Percentiles rank a stretch among this genome's conserved stretches.
These are phyloP conservation scores for Mycena alexandri DNA, from an alignment of 768 basidiomycete genomes.

Conservation along the genomic window DNA sequence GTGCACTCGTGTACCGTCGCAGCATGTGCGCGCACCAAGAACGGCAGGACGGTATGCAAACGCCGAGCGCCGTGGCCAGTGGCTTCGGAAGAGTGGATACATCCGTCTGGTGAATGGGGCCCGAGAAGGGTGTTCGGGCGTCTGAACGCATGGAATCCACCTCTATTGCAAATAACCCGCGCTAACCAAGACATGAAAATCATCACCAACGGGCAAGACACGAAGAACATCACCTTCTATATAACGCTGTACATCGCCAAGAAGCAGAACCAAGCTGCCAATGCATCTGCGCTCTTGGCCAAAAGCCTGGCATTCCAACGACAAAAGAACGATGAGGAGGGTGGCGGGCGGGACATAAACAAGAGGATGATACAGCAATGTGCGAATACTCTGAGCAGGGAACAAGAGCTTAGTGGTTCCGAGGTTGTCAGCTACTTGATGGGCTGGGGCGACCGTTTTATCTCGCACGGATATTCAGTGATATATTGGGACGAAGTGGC, in stretches of 20 bases:
- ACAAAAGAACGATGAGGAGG: not conserved
- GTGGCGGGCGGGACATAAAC: conserved; percentile 45
- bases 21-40: conserved; percentile 36
- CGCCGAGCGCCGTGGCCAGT: conserved; percentile 46
- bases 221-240: conserved; percentile 52
- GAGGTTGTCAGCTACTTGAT: conserved; percentile 56
- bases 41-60: conserved; percentile 47
- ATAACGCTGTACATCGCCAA: conserved; percentile 38
- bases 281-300: conserved; percentile 48
- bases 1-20: conserved; percentile 46
- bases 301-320: conserved; percentile 42
- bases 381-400: conserved; percentile 46
- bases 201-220: conserved; percentile 48
- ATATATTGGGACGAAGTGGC: conserved; percentile 50
- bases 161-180: conserved; percentile 35
- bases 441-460: conserved; percentile 55
- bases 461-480: conserved; percentile 52
- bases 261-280: conserved; percentile 44
- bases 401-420: conserved; percentile 54
- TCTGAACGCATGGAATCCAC: conserved; percentile 48
- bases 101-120: conserved; percentile 45
- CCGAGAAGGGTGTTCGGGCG: conserved; percentile 35
- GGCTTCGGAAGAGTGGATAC: conserved; percentile 41
- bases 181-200: conserved; percentile 58
- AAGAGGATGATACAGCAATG: conserved; percentile 49